Evolutionary conservation across 768 basidiomycete species (phyloP).

Genomic region (Podaxis sp.): DNA sequence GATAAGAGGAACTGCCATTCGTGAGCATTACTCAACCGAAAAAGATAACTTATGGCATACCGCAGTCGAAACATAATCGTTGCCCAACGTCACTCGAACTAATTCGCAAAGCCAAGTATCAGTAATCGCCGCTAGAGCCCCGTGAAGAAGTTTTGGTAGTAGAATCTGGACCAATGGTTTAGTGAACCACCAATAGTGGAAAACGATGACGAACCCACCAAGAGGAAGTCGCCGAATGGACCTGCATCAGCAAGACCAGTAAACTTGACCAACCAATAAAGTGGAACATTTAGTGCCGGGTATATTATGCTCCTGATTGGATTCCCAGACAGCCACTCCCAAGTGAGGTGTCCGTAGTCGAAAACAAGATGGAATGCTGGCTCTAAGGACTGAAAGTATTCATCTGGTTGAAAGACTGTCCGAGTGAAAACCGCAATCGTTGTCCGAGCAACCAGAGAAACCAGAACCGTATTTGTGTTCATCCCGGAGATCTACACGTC

Average conservation of each 20-base stretch:
- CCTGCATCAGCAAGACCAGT: constrained; percentile 47
- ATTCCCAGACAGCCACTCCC: constrained; percentile 82
- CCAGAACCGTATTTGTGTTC: not conserved
- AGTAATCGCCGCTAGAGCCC: constrained; percentile 72
- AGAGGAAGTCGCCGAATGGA: constrained; percentile 39
- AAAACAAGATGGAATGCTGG: constrained; percentile 88
- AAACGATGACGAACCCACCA: constrained; percentile 54
- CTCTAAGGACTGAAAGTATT: constrained; percentile 94
- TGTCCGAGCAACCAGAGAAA: constrained; percentile 52
- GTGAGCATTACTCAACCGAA: not conserved
- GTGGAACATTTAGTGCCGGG: constrained; percentile 76
- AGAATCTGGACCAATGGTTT: constrained; percentile 47
- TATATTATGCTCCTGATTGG: constrained; percentile 84
- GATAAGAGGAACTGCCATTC: constrained; percentile 69
- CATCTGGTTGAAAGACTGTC: constrained; percentile 96
- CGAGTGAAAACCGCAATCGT: constrained; percentile 66
- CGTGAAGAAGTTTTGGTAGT: constrained; percentile 77
- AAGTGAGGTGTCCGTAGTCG: constrained; percentile 89
- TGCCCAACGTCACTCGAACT: constrained; percentile 56
- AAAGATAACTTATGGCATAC: constrained; percentile 45
- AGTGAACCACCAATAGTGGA: not conserved
- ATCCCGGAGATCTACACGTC: not conserved
- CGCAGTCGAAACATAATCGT: constrained; percentile 53
- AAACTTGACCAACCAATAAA: constrained; percentile 70
- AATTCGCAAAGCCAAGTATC: constrained; percentile 75